Base-by-base conservation (phyloP, 106 monocot species). In the Phalaenopsis aphrodite region DNA sequence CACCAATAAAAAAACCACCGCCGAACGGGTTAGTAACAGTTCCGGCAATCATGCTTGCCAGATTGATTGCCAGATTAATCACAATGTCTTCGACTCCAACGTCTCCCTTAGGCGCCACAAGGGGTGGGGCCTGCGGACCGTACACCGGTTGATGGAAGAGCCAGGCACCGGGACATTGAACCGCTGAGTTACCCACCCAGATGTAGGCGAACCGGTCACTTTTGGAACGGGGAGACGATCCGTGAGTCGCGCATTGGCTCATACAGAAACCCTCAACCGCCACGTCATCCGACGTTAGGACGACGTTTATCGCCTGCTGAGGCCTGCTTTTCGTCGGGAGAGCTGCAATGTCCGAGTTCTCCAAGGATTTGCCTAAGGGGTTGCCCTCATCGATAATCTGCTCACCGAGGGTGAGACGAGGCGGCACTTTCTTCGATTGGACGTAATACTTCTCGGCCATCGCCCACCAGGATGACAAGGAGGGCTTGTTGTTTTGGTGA, bases 211-310 rank as follows among this genome's bases (percentile, higher is more conserved):
- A 87, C 75, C 81, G 79, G 41, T 75, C 66, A 42, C 23, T 38
- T 23, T 56, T 46, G 43, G n/a, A n/a, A n/a, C n/a, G n/a, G 3
- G 68, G 43, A 47, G 21, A 64, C 39, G 79, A 64, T 1, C 49
- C 81, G 82, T 87, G 92, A 38, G 78, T 42, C 15, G 84, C 92
- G 81, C 92, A 92, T 19, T 81, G 76, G 84, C 81, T 86, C 58
- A 75, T 68, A 78, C 92, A 92, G 86, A 92, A 88, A 9, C 92
- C 92, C 2, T 85, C 89, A 36, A 92, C 87, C 5, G 71, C 64
- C 57, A 90, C 86, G 61, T 90, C 90, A 16, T 75, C 69, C 8
- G 84, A 67, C 19, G 90, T 93, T 18, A 93, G 78, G 15, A 93
- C 81, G 5, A 78, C 78, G 64, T 80, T 72, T 58, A 93, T 75